Conservation (phyloP, 176 grass and related monocot genomes). For the Echinochloa phyllopogon region DNA sequence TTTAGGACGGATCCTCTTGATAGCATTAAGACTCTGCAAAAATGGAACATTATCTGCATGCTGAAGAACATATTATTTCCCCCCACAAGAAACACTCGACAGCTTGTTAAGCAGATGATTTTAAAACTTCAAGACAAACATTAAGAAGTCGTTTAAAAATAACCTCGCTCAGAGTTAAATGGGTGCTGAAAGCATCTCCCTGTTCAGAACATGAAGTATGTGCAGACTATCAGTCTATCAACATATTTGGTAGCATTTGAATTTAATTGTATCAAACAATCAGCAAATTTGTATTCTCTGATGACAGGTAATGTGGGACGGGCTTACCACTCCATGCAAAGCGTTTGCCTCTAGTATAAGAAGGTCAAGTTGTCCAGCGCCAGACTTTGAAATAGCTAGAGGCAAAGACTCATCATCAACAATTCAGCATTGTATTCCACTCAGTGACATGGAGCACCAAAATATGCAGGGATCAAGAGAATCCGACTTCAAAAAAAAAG, state of each 20-base stretch:
- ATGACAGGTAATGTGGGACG: background rate
- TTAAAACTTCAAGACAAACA: background rate
- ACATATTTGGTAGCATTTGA: background rate
- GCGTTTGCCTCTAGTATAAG: conserved; percentile 42
- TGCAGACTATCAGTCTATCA: conserved; percentile 22
- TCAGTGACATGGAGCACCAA: background rate
- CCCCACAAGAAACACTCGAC: background rate
- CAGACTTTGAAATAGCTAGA: conserved; percentile 47
- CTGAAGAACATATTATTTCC: background rate
- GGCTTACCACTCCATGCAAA: conserved; percentile 35
- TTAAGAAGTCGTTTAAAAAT: background rate
- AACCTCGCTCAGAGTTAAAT: conserved; percentile 42
- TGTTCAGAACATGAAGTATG: conserved; percentile 22
- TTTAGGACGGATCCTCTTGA: conserved; percentile 71
- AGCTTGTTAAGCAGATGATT: background rate
- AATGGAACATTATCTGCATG: background rate
- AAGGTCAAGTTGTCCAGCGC: conserved; percentile 33
- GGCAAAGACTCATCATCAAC: conserved; percentile 5
- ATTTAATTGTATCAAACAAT: background rate
- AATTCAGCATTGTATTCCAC: background rate
- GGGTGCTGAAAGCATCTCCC: conserved; percentile 42
- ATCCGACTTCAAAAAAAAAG: background rate
- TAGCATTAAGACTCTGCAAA: conserved; percentile 61
- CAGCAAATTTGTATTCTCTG: background rate
- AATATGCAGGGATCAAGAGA: background rate